phyloP scores from a whole-genome alignment of 2,329 filamentous ascomycete genomes.

The Fusarium sp. region DNA sequence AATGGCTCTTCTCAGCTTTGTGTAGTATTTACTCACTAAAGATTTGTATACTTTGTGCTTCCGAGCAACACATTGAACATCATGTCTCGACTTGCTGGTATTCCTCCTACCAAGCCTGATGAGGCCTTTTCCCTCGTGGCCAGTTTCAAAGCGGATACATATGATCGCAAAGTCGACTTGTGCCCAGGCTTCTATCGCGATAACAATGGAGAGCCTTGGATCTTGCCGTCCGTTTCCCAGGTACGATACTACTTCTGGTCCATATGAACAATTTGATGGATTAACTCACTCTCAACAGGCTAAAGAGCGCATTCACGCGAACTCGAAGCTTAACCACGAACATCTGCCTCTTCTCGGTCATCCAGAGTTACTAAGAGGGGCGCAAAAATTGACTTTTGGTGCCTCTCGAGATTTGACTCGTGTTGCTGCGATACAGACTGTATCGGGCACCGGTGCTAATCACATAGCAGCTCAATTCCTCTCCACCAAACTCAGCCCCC shows the following conservation, averaged over 20 bases:
- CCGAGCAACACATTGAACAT: neutral
- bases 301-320: neutral
- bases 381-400: too few species aligned
- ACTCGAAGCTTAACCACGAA: neutral
- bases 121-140: neutral
- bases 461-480: neutral
- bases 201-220: neutral
- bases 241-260: neutral
- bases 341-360: neutral
- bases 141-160: neutral
- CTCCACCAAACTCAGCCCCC: neutral
- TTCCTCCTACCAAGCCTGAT: neutral
- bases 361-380: neutral
- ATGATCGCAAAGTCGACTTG: neutral
- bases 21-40: too few species aligned
- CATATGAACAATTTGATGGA: neutral
- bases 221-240: neutral
- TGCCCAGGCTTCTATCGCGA: slow-evolving; percentile 2
- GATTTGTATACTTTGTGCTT: too few species aligned
- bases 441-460: neutral
- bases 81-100: neutral
- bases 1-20: too few species aligned
- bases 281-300: neutral
- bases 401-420: too few species aligned
- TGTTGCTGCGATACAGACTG: neutral